Evolutionary conservation across 2,329 filamentous ascomycete genomes (phyloP).

Genomic region (Epichloe elymi): DNA sequence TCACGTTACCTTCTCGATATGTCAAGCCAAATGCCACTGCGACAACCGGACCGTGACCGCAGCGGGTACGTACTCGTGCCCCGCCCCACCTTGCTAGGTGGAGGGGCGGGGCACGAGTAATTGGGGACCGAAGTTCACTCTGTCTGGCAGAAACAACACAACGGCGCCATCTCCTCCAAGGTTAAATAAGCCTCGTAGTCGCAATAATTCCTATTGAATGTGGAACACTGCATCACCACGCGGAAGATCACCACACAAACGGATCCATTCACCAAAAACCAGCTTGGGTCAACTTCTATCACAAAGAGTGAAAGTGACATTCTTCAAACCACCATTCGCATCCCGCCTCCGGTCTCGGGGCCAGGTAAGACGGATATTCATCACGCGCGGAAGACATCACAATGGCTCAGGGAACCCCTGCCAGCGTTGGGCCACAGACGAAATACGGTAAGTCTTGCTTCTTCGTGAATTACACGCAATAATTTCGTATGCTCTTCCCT

Average conservation of each 20-base stretch:
- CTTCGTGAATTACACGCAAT: neutral
- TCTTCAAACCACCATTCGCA: neutral
- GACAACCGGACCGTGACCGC: too few species aligned
- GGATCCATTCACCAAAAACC: too few species aligned
- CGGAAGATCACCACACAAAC: too few species aligned
- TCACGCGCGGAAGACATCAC: neutral
- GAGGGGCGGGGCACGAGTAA: neutral
- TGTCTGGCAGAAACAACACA: too few species aligned
- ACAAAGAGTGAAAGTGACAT: neutral
- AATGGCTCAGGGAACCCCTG: constrained; percentile 13
- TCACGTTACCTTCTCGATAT: neutral
- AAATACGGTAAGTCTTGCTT: constrained; percentile 18
- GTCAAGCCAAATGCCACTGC: too few species aligned
- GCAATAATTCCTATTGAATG: too few species aligned
- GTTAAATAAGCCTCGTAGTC: too few species aligned
- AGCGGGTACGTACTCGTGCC: neutral
- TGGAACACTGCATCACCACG: too few species aligned
- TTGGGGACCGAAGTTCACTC: neutral
- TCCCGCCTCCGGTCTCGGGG: neutral
- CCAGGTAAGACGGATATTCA: neutral
- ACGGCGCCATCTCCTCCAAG: too few species aligned
- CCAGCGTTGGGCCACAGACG: constrained; percentile 9
- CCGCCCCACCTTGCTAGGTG: too few species aligned
- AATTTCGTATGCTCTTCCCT: neutral
- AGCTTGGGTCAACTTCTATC: too few species aligned